These are phyloP conservation scores for Cystobasidium tubakii DNA, from an alignment of 768 basidiomycete species.

Conservation along the genomic window DNA sequence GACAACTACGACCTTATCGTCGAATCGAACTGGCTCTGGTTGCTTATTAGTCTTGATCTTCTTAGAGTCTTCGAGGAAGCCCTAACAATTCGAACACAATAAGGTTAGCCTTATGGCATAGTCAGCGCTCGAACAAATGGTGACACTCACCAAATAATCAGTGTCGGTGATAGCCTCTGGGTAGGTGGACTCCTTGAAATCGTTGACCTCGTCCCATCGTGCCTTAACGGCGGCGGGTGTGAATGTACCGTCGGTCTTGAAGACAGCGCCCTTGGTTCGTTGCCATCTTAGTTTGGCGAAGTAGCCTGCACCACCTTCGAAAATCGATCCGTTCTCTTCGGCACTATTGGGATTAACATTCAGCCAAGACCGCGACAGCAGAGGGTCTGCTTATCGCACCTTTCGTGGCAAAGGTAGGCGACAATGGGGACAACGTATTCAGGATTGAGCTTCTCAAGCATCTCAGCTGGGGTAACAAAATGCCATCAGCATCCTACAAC, in stretches of 20 bases:
- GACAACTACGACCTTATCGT: constrained; percentile 83
- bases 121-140: no score
- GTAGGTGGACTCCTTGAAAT: constrained; percentile 68
- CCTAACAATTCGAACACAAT: constrained; percentile 43
- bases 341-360: background rate
- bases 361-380: background rate
- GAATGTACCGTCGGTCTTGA: constrained; percentile 81
- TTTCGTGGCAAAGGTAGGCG: constrained; percentile 60
- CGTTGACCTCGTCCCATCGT: constrained; percentile 72
- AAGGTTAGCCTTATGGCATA: no score
- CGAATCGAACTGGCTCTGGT: constrained; percentile 66
- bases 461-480: constrained; percentile 64
- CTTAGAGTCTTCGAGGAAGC: constrained; percentile 62
- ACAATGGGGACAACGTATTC: constrained; percentile 90
- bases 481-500: background rate
- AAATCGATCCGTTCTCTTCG: constrained; percentile 69
- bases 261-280: constrained; percentile 74
- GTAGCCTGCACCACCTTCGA: constrained; percentile 89
- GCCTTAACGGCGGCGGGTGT: constrained; percentile 90
- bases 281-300: constrained; percentile 90
- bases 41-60: constrained; percentile 64
- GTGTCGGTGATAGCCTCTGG: constrained; percentile 61
- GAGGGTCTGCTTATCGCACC: background rate
- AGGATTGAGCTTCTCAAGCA: constrained; percentile 67
- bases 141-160: constrained; percentile 56